Evolutionary conservation across 495 filamentous ascomycete genomes (phyloP), one percentile per base, ranked within the genome.

Genomic region (Rhypophila decipiens): DNA sequence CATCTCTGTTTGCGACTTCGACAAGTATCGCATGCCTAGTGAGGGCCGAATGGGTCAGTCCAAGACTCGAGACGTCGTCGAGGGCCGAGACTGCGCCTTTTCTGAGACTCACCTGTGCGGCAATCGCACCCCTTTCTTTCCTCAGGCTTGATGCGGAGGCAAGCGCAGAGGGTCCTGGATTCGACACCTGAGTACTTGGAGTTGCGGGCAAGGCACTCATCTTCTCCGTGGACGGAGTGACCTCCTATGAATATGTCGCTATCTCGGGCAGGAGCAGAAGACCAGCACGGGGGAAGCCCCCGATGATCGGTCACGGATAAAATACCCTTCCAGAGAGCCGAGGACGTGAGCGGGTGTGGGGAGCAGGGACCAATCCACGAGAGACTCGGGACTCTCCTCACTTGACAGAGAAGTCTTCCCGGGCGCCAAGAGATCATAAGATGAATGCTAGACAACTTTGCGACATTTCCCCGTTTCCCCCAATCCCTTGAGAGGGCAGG

Each of bases 1-100:
- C 88, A 95, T 70, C 87, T 90, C 65, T 93, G 90, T 74, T 95
- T 95, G 29, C 88, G 78, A 39, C 77, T 72, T 41, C 88, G 75
- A 60, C 88, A 95, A 23, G 87, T 93, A 69, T 90, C 86, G 66
- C 88, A 95, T 20, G 55, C 88, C 86, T 57, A 38, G 42, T 19
- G 23, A 39, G 3, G 34, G 10, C 15, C 15, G 18, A 8, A 43
- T 11, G 47, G 49, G 40, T 48, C 50, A 39, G 42, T n/a, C 31
- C 2, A 43, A 17, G 19, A 40, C 19, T 8, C 23, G 18, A 42
- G 8, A 24, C 20, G 13, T 5, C 12, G 9, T 22, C 24, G 29
- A 37, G 36, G 7, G 19, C 24, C 9, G 3, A n/a, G 24, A 34
- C 19, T 18, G 10, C 13, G 11, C 15, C 2, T 10, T 20, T 13